Base-by-base conservation (phyloP, 2,329 filamentous ascomycete genomes). In the Aspergillus felis region DNA sequence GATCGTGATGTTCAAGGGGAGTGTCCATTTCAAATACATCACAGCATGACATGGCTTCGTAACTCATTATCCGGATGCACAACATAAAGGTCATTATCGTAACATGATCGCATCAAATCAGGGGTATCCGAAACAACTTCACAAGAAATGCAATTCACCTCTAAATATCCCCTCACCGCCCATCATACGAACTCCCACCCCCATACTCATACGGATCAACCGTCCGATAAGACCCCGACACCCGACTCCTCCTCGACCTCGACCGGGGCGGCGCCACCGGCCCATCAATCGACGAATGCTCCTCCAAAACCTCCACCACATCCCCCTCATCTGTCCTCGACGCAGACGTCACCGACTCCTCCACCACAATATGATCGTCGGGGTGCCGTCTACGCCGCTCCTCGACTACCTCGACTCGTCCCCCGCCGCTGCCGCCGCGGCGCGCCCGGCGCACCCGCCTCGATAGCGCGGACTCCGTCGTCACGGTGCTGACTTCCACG, bases 281-380 rank as follows among this genome's bases (percentile, higher is more conserved):
- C n/a, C 50, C 52, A 54, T 61, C 61, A 17, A 64, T 56, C 29
- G 67, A 66, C 4, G 78, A 79, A 55, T 81, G 76, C 69, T 85
- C 83, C 69, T 86, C 83, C 57, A 82, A 78, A 8, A 85, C 83
- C 69, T 85, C 81, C 2, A 85, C 78, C n/a, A 84, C 73, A 68
- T 84, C 81, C 51, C 77, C 61, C 47, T 61, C 60, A 51, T 61
- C 56, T 50, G 58, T 57, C 7, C 63, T 57, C 42, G 66, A 61
- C 20, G 63, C 60, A 22, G 65, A 66, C 50, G 65, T 67, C 51
- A 66, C 56, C 27, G 67, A 70, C 64, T 74, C 70, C 57, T 74
- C 75, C 25, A 73, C 67, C 22, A 72, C 60, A 20, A 73, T 62
- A 2, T 54, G 60, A 51, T 63, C 61, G 1, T 56, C 58, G 38